Conservation (phyloP, 2,329 filamentous ascomycete species). For the Diaporthe sp. region DNA sequence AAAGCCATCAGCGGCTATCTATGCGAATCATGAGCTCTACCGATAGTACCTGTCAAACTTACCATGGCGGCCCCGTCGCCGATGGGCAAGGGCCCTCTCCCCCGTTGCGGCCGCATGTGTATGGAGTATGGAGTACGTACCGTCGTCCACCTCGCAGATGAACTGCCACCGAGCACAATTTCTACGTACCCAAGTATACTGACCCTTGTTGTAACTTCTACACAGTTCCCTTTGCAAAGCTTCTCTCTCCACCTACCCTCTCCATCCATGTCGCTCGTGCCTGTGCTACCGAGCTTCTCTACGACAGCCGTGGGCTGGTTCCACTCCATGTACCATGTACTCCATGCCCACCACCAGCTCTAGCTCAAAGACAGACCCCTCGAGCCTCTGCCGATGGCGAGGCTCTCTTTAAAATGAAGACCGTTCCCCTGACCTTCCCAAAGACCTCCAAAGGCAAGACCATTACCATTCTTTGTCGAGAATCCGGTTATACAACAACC, state of each 20-base stretch:
- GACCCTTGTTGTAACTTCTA: constrained; percentile 19
- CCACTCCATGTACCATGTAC: constrained; percentile 11
- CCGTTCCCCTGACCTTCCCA: constrained; percentile 30
- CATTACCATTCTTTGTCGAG: constrained; percentile 33
- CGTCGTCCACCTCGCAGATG: neutral
- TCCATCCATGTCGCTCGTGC: constrained; percentile 21
- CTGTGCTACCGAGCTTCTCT: constrained; percentile 21
- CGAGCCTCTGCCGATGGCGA: constrained; percentile 30
- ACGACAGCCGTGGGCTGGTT: constrained; percentile 19
- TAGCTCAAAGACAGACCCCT: constrained; percentile 35
- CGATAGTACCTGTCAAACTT: constrained; percentile 19
- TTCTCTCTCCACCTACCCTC: constrained; percentile 23
- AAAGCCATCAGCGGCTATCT: constrained; percentile 26
- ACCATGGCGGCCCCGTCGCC: constrained; percentile 9
- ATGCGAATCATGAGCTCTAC: constrained; percentile 31
- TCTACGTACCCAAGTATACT: constrained; percentile 17
- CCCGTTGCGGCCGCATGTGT: constrained; percentile 11
- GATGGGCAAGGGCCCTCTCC: constrained; percentile 10
- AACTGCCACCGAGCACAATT: neutral
- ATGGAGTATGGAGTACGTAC: constrained; percentile 7
- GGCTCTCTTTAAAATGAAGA: constrained; percentile 33
- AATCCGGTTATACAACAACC: constrained; percentile 31
- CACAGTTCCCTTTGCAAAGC: constrained; percentile 15
- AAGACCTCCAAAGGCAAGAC: constrained; percentile 28
- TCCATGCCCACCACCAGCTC: constrained; percentile 16